Conservation (phyloP, 2,329 filamentous ascomycete species). For the Fusarium siculi region DNA sequence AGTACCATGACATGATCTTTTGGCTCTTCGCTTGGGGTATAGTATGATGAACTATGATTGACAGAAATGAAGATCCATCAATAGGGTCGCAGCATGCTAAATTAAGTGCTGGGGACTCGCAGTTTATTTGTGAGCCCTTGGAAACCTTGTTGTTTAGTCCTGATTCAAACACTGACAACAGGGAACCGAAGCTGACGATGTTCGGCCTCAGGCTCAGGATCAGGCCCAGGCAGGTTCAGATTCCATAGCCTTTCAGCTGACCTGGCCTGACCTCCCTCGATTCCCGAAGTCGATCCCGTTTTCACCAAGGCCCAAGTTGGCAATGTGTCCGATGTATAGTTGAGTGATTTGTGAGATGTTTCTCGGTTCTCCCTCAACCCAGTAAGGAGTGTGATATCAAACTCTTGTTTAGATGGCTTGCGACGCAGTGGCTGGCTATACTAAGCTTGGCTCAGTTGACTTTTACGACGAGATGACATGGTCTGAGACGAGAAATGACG, state of each 20-base stretch:
- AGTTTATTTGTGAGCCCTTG: slow-evolving; percentile 2
- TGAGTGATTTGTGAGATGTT: slow-evolving; percentile 17
- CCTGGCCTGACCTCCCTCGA: slow-evolving; percentile 20
- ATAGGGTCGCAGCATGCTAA: slow-evolving; percentile 13
- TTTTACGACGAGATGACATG: slow-evolving; percentile 30
- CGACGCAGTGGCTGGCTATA: slow-evolving; percentile 8
- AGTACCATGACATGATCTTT: slow-evolving; percentile 1
- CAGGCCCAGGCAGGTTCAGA: background rate
- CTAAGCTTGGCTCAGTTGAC: slow-evolving; percentile 14
- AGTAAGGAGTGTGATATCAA: slow-evolving; percentile 6
- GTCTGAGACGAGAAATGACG: slow-evolving; percentile 27
- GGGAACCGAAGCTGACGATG: slow-evolving; percentile 27
- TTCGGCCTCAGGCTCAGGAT: slow-evolving; percentile 1
- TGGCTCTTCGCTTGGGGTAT: slow-evolving; percentile 2
- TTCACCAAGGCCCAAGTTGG: slow-evolving; percentile 19
- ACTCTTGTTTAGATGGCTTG: slow-evolving; percentile 12
- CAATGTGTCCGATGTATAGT: slow-evolving; percentile 20
- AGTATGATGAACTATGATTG: slow-evolving; percentile 10
- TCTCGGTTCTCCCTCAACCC: background rate
- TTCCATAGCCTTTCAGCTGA: slow-evolving; percentile 26
- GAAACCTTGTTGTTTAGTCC: background rate
- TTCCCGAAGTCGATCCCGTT: slow-evolving; percentile 38
- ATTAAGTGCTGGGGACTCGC: slow-evolving; percentile 8
- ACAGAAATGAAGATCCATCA: slow-evolving; percentile 28
- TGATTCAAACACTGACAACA: slow-evolving; percentile 15